Evolutionary conservation across 2,329 filamentous ascomycete species (phyloP).

Genomic region (Colletotrichum eleusines): DNA sequence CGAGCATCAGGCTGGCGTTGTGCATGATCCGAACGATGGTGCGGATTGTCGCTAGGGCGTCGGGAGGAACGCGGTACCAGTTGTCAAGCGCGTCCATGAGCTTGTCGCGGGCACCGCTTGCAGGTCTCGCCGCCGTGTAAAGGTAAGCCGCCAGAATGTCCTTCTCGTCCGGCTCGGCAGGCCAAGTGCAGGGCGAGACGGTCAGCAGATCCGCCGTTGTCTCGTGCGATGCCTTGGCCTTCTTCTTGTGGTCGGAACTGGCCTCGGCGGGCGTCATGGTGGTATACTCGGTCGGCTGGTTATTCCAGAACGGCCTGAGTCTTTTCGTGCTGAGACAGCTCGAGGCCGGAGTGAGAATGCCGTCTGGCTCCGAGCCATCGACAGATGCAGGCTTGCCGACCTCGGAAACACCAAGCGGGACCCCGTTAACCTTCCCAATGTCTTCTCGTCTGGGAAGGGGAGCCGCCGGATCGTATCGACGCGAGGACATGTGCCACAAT

Average conservation of each 20-base stretch:
- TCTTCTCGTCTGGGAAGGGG: conserved; percentile 23
- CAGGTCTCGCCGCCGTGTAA: conserved; percentile 23
- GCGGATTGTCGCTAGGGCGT: conserved; percentile 8
- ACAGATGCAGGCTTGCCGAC: conserved; percentile 12
- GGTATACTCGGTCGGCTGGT: conserved; percentile 20
- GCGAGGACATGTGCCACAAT: conserved; percentile 24
- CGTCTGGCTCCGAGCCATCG: conserved; percentile 11
- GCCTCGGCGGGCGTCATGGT: conserved; percentile 24
- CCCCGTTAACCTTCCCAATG: conserved; percentile 15
- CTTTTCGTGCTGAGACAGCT: conserved; percentile 5
- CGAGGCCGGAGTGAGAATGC: conserved; percentile 15
- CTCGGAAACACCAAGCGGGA: conserved; percentile 8
- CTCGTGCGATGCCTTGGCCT: conserved; percentile 6
- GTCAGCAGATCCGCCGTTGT: conserved; percentile 13
- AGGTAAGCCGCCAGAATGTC: conserved; percentile 27
- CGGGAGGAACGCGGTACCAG: conserved; percentile 15
- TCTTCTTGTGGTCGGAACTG: conserved; percentile 8
- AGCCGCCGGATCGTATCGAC: conserved; percentile 16
- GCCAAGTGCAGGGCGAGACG: conserved; percentile 26
- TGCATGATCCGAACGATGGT: conserved; percentile 22
- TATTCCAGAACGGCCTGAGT: conserved; percentile 16
- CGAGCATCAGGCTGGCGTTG: conserved; percentile 44
- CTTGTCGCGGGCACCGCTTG: conserved; percentile 25
- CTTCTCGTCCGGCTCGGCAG: conserved; percentile 25
- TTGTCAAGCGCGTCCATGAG: conserved; percentile 25